Base-by-base conservation (phyloP, 345 rosid genomes). In the Camelina hispida region DNA sequence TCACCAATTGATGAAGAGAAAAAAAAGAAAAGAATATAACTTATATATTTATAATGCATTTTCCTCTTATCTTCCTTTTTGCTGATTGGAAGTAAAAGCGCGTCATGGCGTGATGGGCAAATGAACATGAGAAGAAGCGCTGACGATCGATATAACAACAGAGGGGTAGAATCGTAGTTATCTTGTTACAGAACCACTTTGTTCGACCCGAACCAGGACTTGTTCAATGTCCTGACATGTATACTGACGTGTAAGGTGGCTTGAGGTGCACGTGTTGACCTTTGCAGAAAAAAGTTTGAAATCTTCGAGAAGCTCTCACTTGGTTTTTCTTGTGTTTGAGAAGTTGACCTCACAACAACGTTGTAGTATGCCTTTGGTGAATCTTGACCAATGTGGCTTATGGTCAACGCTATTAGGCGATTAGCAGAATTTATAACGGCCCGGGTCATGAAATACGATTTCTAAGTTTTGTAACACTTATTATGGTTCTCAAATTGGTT, bases 221-320 rank as follows among this genome's bases (percentile, higher is more conserved):
- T 44, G 76, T 70, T 56, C 76, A 55, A 60, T 46, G 52, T 3
- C 42, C 70, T 77, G 75, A 77, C 80, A 76, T 76, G 71, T 63
- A 60, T 20, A 4, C 1, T 69, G 75, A 69, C 70, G 75, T 69
- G 71, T 71, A 69, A 69, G 52, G 15, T 71, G 15, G 6, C 35
- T 47, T 48, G 37, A 35, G 23, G 5, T 46, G 23, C 74, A 71
- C 74, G 38, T 59, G 74, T 68, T 75, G 63, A 75, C 69, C 11
- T 52, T 52, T 67, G 48, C 35, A 14, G 12, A 22, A 56, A 17
- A 22, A 56, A 28, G 15, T 8, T 9, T 51, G 50, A 48, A 11
- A 30, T 23, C 59, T 52, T 65, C 66, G 32, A 74, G 78, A 74
- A 46, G 18, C 72, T 32, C 72, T 43, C 66, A 56, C 44, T 54